Base-by-base conservation (phyloP, 495 filamentous ascomycete genomes). In the Xylaria venustula region DNA sequence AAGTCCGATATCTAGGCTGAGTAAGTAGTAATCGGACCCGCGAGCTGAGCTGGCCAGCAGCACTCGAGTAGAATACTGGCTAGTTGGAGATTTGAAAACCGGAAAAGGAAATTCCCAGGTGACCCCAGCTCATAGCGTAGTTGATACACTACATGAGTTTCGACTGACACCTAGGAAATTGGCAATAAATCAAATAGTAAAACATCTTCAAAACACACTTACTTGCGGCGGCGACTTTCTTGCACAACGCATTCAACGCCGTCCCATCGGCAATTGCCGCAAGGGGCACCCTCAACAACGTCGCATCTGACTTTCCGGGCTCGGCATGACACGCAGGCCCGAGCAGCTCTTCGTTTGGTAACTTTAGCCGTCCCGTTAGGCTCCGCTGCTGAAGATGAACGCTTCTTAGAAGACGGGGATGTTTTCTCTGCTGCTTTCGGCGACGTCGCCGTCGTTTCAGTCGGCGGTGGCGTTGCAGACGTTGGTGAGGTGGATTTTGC, bases 221-320 rank as follows among this genome's bases (percentile, higher is more conserved):
- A 91, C 88, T 91, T 95, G 80, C 91, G 87, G 60, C 92, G 85
- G 70, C 92, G 91, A 80, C 92, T 95, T 71, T 96, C 92, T 45
- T 90, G 90, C 8, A 96, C 89, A 40, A 93, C 80, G 76, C 92
- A 97, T 51, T 91, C 88, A 54, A 96, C 91, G 64, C 90, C 87
- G 72, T 97, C 92, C 73, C 92, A 79, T 26, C 90, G 82, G 77
- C 92, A 97, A 76, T 96, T 97, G 19, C 88, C 91, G 71, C 92
- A 97, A 5, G 92, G 92, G 26, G 88, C 85, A 34, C 89, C 89
- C 65, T 95, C 90, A 45, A 93, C 90, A 60, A 96, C 92, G 77
- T 97, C 91, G 77, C 92, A 97, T 48, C 92, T 82, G n/a, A 97
- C 92, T 73, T 97, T 97, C 65, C 92, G 86, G 23, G 89, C 84